Percentiles rank a stretch among this genome's conserved stretches.
These are phyloP conservation scores for Collybia sp. DNA, from an alignment of 768 basidiomycete genomes.

Conservation along the genomic window DNA sequence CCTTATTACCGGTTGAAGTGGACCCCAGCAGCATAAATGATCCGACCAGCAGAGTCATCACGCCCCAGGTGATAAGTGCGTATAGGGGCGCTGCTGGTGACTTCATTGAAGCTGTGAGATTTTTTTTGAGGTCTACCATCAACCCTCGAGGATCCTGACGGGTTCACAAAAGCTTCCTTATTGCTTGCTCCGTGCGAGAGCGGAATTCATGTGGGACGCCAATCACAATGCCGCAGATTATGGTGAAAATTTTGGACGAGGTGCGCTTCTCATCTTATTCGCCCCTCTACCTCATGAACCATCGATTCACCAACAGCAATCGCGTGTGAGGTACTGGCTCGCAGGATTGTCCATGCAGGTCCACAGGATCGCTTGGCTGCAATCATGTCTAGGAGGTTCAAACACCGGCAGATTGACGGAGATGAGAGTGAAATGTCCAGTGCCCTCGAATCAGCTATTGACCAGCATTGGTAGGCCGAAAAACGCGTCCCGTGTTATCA, in stretches of 20 bases:
- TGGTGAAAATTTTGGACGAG: slow-evolving; percentile 80
- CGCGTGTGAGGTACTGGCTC: slow-evolving; percentile 83
- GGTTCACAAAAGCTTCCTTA: slow-evolving; percentile 61
- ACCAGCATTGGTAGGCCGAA: slow-evolving; percentile 68
- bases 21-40: slow-evolving; percentile 59
- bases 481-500: too few relatives aligned
- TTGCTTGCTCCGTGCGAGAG: slow-evolving; percentile 70
- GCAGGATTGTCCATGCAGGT: slow-evolving; percentile 69
- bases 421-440: slow-evolving; percentile 71
- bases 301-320: slow-evolving; percentile 39
- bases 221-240: slow-evolving; percentile 80
- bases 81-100: slow-evolving; percentile 84
- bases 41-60: slow-evolving; percentile 81
- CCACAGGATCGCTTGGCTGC: slow-evolving; percentile 57
- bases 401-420: slow-evolving; percentile 68
- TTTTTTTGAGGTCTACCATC: neutral
- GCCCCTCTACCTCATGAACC: slow-evolving; percentile 2
- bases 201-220: slow-evolving; percentile 80
- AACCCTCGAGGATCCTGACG: neutral
- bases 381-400: slow-evolving; percentile 78
- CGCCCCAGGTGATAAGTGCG: slow-evolving; percentile 71
- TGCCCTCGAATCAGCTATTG: slow-evolving; percentile 87
- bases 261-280: slow-evolving; percentile 27
- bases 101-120: slow-evolving; percentile 74
- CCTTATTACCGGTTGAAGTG: slow-evolving; percentile 79